phyloP scores from a whole-genome alignment of 2,329 filamentous ascomycete genomes.

The Cladophialophora chaetospira region DNA sequence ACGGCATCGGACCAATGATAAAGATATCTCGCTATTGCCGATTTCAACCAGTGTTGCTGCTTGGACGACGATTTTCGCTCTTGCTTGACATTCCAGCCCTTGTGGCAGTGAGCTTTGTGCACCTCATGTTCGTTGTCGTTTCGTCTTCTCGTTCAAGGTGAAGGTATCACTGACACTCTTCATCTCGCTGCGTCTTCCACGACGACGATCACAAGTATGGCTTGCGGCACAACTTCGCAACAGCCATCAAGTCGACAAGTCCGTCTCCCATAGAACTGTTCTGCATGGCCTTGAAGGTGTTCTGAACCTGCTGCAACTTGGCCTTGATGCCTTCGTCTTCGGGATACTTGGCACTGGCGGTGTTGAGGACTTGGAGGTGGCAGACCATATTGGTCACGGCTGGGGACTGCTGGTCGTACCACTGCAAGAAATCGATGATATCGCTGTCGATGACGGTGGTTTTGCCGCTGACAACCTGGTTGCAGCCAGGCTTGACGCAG shows the following conservation, averaged over 20 bases:
- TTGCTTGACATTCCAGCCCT: not conserved
- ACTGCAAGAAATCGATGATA: constrained; percentile 23
- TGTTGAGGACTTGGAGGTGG: constrained; percentile 17
- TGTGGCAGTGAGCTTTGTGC: not conserved
- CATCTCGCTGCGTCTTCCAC: not conserved
- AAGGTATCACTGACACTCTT: not conserved
- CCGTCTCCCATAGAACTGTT: not conserved
- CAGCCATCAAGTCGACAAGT: constrained; percentile 17
- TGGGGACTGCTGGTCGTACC: constrained; percentile 25
- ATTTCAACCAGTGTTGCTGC: no score
- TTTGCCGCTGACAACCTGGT: constrained; percentile 22
- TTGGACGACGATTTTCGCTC: no score
- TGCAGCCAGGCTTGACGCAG: constrained; percentile 21
- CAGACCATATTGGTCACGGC: not conserved
- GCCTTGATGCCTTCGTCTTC: constrained; percentile 19
- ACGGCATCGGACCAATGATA: not conserved
- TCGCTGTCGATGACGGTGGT: constrained; percentile 24
- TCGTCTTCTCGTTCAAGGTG: not conserved
- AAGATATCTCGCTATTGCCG: no score
- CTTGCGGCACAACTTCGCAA: constrained; percentile 26
- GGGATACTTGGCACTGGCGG: constrained; percentile 16
- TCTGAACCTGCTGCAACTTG: constrained; percentile 7
- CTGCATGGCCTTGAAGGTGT: not conserved
- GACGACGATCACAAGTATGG: constrained; percentile 12
- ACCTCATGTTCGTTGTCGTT: not conserved